Evolutionary conservation across 805 yeast genomes (phyloP).

Genomic region (Metschnikowia sp.): DNA sequence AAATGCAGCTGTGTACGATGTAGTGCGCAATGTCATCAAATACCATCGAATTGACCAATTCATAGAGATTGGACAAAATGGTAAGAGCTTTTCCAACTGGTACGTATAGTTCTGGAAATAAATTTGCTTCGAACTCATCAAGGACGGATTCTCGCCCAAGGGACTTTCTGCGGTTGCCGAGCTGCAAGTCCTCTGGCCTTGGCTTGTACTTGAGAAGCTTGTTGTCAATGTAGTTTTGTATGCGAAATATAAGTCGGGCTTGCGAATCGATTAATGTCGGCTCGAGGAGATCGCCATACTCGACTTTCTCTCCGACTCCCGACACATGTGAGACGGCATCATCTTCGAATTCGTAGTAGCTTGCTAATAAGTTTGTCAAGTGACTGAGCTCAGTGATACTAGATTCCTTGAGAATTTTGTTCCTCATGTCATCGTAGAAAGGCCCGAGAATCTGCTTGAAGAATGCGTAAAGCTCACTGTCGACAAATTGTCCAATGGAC

Average conservation of each 20-base stretch:
- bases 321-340: constrained; percentile 14
- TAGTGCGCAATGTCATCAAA: constrained; percentile 90
- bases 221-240: constrained; percentile 68
- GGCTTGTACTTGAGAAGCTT: constrained; percentile 67
- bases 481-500: constrained; percentile 13
- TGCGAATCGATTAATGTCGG: constrained; percentile 78
- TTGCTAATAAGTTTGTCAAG: constrained; percentile 63
- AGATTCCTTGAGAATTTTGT: constrained; percentile 64
- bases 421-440: constrained; percentile 66
- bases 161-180: constrained; percentile 39
- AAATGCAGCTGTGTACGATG: constrained; percentile 73
- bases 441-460: constrained; percentile 70
- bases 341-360: constrained; percentile 65
- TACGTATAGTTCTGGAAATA: constrained; percentile 54
- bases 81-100: constrained; percentile 70
- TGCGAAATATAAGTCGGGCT: constrained; percentile 73
- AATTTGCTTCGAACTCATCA: constrained; percentile 35
- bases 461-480: constrained; percentile 49
- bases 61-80: constrained; percentile 73
- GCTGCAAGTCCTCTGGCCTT: constrained; percentile 60
- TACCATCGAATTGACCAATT: constrained; percentile 68
- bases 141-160: constrained; percentile 9
- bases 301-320: constrained; percentile 25
- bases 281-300: constrained; percentile 58
- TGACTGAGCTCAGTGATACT: constrained; percentile 72